These are phyloP conservation scores for Trifolium dubium DNA, from an alignment of 306 rosid species.

Conservation along the genomic window DNA sequence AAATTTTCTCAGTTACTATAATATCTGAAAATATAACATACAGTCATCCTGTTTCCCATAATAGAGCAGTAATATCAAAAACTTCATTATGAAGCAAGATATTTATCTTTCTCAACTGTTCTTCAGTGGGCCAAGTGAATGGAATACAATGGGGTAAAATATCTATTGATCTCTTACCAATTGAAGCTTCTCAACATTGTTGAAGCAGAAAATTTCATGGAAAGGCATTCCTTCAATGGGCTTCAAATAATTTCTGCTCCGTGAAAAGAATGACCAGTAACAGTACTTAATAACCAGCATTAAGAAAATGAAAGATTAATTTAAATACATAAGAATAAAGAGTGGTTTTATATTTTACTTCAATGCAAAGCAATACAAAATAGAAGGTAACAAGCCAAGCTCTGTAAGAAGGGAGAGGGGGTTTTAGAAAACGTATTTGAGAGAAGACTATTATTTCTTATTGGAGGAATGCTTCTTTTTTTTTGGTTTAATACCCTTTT, in stretches of 20 bases:
- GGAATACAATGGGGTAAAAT: constrained; percentile 32
- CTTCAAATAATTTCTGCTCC: constrained; percentile 69
- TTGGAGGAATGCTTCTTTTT: neutral
- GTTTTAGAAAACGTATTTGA: neutral
- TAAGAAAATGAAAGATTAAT: constrained; percentile 20
- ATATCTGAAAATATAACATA: constrained; percentile 1
- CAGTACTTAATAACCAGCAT: constrained; percentile 14
- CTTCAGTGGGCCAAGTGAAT: constrained; percentile 15
- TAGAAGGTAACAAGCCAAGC: constrained; percentile 26
- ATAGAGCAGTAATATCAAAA: constrained; percentile 14
- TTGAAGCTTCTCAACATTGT: constrained; percentile 80
- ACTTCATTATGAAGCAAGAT: constrained; percentile 13
- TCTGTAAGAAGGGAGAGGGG: neutral
- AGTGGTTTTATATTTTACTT: constrained; percentile 26
- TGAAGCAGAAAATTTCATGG: constrained; percentile 81
- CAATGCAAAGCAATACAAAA: constrained; percentile 7
- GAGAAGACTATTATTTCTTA: neutral
- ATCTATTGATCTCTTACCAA: constrained; percentile 61
- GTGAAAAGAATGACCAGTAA: constrained; percentile 39
- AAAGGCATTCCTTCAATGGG: constrained; percentile 74
- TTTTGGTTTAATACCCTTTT: too few relatives aligned
- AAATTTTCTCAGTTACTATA: constrained; percentile 1
- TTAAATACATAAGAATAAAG: neutral
- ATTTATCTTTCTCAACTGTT: constrained; percentile 13
- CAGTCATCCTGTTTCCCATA: constrained; percentile 18